Conservation (phyloP, 2,329 filamentous ascomycete genomes). For the Ceratocystis ficicola region DNA sequence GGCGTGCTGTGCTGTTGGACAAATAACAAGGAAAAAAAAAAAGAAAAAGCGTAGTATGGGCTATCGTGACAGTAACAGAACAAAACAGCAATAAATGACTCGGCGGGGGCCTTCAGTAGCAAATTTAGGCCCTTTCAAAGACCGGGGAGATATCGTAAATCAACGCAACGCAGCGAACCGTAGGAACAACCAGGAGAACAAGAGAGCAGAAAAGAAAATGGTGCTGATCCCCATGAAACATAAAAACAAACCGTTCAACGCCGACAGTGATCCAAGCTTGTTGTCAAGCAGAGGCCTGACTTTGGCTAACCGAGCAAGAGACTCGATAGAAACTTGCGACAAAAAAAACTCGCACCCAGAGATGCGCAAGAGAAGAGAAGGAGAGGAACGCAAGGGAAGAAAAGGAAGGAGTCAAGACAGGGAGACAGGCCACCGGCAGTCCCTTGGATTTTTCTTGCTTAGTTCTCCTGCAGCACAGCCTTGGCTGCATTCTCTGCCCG, state of each 20-base stretch:
- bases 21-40: background rate
- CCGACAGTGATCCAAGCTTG: background rate
- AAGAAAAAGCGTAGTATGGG: constrained; percentile 4
- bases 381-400: background rate
- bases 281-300: background rate
- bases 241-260: background rate
- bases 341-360: background rate
- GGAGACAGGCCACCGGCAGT: background rate
- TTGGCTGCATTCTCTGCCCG: constrained; percentile 11
- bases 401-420: background rate
- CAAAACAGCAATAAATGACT: background rate
- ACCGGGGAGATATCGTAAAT: constrained; percentile 1
- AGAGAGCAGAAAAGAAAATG: background rate
- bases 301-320: background rate
- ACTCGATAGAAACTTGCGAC: background rate
- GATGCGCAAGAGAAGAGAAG: background rate
- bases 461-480: background rate
- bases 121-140: background rate
- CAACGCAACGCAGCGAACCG: too few species aligned
- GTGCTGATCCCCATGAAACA: constrained; percentile 3
- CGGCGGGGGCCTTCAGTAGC: background rate
- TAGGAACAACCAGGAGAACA: background rate
- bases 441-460: background rate
- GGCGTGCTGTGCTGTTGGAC: background rate
- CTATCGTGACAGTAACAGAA: background rate